phyloP scores from a whole-genome alignment of 2,329 filamentous ascomycete species.

The Fusarium equiseti region DNA sequence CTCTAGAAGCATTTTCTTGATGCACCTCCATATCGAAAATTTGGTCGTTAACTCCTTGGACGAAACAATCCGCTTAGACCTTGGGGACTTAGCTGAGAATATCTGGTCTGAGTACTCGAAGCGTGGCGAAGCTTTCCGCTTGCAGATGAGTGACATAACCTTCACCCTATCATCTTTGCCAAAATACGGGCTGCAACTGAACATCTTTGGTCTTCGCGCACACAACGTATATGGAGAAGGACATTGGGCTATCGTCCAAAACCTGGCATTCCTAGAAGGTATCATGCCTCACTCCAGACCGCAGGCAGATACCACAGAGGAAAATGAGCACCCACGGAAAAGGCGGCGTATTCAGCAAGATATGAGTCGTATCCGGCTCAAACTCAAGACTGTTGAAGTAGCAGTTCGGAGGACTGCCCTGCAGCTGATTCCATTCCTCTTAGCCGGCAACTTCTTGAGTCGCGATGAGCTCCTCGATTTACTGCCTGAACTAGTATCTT shows the following conservation, averaged over 20 bases:
- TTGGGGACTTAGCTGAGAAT: slow-evolving; percentile 76
- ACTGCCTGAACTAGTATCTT: slow-evolving; percentile 68
- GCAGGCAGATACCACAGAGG: slow-evolving; percentile 44
- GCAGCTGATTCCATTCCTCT: slow-evolving; percentile 69
- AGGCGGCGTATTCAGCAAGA: slow-evolving; percentile 59
- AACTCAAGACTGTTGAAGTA: slow-evolving; percentile 59
- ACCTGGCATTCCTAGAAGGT: slow-evolving; percentile 68
- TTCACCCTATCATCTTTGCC: slow-evolving; percentile 63
- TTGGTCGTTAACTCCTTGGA: slow-evolving; percentile 60
- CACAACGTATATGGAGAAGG: slow-evolving; percentile 68
- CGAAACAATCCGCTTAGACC: slow-evolving; percentile 55
- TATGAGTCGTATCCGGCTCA: slow-evolving; percentile 62
- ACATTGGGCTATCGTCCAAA: slow-evolving; percentile 70
- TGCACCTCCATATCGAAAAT: slow-evolving; percentile 72
- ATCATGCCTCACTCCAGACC: slow-evolving; percentile 51
- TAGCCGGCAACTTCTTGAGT: slow-evolving; percentile 60
- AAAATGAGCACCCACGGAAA: slow-evolving; percentile 65
- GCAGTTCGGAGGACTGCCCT: slow-evolving; percentile 64
- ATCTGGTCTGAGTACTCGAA: slow-evolving; percentile 84
- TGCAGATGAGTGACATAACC: slow-evolving; percentile 82
- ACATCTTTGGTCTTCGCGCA: slow-evolving; percentile 65
- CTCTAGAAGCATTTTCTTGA: slow-evolving; percentile 76
- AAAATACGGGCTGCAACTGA: slow-evolving; percentile 59
- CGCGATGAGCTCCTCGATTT: slow-evolving; percentile 66
- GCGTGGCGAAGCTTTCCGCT: slow-evolving; percentile 75